A percentile compares a stretch with the other conserved stretches of the same genome.
Evolutionary conservation across 1,284 basidiomycete species (phyloP).

Genomic region (Trichosporon sp.): DNA sequence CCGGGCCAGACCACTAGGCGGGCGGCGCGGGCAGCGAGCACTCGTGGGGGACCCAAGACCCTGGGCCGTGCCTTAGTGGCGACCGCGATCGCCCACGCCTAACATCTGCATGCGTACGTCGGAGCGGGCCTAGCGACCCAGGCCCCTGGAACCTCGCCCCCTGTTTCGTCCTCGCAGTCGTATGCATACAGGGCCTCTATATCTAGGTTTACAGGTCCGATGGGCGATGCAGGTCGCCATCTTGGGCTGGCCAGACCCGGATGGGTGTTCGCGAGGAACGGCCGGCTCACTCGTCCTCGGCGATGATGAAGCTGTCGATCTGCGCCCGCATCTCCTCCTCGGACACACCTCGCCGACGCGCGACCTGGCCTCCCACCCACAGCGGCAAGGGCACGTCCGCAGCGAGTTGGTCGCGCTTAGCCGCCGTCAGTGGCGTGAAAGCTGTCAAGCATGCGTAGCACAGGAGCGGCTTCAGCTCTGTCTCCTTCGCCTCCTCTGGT

Average conservation of each 20-base stretch:
- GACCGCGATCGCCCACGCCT: not conserved
- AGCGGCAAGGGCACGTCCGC: constrained; percentile 29
- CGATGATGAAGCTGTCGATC: constrained; percentile 35
- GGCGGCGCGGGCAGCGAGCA: not conserved
- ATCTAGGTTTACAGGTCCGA: not conserved
- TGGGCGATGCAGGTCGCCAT: too few species aligned
- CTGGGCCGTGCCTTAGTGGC: constrained; percentile 1
- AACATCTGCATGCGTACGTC: not conserved
- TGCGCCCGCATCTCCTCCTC: constrained; percentile 33
- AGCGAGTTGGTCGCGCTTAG: constrained; percentile 11
- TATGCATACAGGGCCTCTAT: not conserved
- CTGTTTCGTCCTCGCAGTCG: not conserved
- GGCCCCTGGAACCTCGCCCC: not conserved
- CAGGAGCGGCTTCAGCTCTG: constrained; percentile 54
- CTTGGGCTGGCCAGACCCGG: not conserved
- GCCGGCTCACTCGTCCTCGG: not conserved
- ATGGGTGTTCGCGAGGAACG: not conserved
- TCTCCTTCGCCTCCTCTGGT: not conserved
- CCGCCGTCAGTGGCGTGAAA: constrained; percentile 52
- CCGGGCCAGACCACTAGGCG: not conserved
- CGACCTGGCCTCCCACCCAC: constrained; percentile 32
- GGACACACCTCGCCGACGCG: constrained; percentile 14
- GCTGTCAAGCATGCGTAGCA: constrained; percentile 73
- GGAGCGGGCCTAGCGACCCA: not conserved
- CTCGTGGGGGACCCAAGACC: not conserved